Percentiles rank a stretch among this genome's conserved stretches.
Evolutionary conservation across 2,329 filamentous ascomycete genomes (phyloP).

Genomic region (Xylariaceae sp.): DNA sequence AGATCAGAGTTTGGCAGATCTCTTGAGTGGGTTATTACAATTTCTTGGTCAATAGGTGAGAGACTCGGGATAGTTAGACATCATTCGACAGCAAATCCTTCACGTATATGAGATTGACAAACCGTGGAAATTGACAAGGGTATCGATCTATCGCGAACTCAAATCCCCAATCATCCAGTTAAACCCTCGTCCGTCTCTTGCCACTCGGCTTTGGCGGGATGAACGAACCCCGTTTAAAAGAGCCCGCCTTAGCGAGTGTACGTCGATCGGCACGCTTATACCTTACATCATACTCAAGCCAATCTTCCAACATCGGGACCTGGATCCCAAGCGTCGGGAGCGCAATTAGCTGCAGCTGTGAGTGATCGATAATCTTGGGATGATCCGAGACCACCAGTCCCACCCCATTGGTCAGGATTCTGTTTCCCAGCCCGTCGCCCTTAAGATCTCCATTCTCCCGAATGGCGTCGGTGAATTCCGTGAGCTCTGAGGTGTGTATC

Average conservation of each 20-base stretch:
- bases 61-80: no score
- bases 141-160: no score
- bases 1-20: no score
- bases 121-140: no score
- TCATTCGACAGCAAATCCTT: no score
- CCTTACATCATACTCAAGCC: conserved; percentile 46
- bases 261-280: conserved; percentile 47
- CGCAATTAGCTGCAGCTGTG: conserved; percentile 43
- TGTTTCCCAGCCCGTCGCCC: background rate
- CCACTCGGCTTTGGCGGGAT: background rate
- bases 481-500: background rate
- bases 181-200: no score
- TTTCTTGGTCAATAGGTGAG: no score
- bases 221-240: conserved; percentile 2
- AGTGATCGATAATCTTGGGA: conserved; percentile 12
- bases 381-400: conserved; percentile 5
- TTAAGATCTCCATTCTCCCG: background rate
- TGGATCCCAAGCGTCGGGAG: conserved; percentile 50
- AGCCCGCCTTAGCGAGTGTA: conserved; percentile 30
- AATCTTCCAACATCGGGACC: conserved; percentile 43
- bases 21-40: no score
- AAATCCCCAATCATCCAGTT: no score
- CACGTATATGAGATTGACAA: no score
- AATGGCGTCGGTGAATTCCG: background rate
- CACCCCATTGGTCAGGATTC: no score